Evolutionary conservation across 116 monocot genomes (phyloP).

Genomic region (Trichopus zeylanicus): DNA sequence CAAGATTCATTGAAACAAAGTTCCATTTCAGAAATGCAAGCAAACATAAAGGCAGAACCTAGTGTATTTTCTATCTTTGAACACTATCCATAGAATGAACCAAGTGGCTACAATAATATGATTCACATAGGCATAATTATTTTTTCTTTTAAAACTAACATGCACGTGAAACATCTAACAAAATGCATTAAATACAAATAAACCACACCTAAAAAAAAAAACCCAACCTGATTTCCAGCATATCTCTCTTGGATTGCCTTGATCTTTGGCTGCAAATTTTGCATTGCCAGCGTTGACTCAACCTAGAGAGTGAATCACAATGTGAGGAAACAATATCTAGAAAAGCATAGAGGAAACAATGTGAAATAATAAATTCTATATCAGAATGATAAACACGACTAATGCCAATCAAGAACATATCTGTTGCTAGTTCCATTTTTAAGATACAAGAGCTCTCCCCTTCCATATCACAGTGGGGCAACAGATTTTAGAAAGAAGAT

Average conservation of each 20-base stretch:
- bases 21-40: not conserved
- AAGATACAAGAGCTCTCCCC: too few relatives aligned
- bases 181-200: not conserved
- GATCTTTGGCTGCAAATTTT: slow-evolving; percentile 95
- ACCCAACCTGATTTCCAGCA: slow-evolving; percentile 75
- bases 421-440: too few relatives aligned
- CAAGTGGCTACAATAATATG: too few relatives aligned
- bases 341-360: not conserved
- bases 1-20: slow-evolving; percentile 4
- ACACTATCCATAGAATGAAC: too few relatives aligned
- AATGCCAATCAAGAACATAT: too few relatives aligned
- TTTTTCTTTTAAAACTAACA: not conserved
- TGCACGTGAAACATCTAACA: not conserved
- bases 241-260: slow-evolving; percentile 96
- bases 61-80: not conserved
- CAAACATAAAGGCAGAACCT: not conserved
- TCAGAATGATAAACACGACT: too few relatives aligned
- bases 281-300: slow-evolving; percentile 96
- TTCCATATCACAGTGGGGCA: not conserved
- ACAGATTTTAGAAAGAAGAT: not conserved
- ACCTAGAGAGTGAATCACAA: slow-evolving; percentile 41
- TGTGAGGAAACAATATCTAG: not conserved
- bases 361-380: not conserved
- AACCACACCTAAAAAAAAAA: not conserved
- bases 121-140: too few relatives aligned